Conservation (phyloP, 2,329 filamentous ascomycete genomes). For the Elsinoe arachidis region DNA sequence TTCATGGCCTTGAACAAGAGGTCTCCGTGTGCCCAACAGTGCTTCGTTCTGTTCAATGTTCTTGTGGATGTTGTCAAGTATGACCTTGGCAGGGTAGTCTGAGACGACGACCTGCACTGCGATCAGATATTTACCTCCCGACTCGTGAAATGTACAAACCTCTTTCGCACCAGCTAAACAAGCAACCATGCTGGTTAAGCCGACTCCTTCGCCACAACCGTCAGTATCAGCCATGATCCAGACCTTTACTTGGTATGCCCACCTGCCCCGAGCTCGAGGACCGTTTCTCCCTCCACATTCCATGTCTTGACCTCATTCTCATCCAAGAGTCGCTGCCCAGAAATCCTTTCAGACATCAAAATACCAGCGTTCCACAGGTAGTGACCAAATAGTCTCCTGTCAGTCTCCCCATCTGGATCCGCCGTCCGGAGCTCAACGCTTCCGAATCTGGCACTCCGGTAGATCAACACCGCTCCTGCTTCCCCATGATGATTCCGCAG, state of each 20-base stretch:
- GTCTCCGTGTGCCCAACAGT: conserved; percentile 28
- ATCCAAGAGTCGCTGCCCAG: conserved; percentile 22
- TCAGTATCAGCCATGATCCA: conserved; percentile 18
- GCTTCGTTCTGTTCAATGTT: conserved; percentile 51
- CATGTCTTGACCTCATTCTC: conserved; percentile 30
- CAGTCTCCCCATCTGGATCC: conserved; percentile 43
- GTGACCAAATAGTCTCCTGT: conserved; percentile 58
- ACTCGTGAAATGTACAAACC: conserved; percentile 22
- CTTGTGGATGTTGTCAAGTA: conserved; percentile 49
- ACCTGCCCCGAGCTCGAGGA: conserved; percentile 61
- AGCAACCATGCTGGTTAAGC: conserved; percentile 40
- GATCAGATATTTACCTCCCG: background rate
- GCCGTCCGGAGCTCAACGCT: conserved; percentile 35
- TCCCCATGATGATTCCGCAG: conserved; percentile 59
- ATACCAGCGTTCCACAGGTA: conserved; percentile 62
- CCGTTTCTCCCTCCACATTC: conserved; percentile 43
- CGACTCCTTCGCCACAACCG: conserved; percentile 30
- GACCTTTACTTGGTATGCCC: conserved; percentile 38
- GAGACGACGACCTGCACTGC: conserved; percentile 46
- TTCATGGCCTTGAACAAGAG: conserved; percentile 49
- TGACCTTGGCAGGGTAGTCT: conserved; percentile 57
- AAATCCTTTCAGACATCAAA: conserved; percentile 37
- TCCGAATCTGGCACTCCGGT: conserved; percentile 34
- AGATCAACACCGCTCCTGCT: conserved; percentile 49
- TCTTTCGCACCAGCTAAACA: conserved; percentile 37